Base-by-base conservation (phyloP, 2,329 filamentous ascomycete genomes). In the Colletotrichum sansevieriae region DNA sequence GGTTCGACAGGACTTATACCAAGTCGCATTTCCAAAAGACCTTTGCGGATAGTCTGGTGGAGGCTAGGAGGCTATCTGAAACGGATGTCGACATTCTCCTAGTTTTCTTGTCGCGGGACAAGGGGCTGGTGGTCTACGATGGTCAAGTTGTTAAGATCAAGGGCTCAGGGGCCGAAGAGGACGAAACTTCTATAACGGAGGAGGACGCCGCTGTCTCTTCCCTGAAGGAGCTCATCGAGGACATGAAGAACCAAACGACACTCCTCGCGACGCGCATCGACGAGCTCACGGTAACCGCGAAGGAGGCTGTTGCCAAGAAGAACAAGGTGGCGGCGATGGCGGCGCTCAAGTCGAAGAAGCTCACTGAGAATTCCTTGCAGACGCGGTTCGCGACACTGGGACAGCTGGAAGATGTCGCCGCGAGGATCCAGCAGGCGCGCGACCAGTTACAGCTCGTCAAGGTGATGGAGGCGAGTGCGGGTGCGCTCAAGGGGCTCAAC, bases 161-260 rank as follows among this genome's bases (percentile, higher is more conserved):
- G 73, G 79, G 80, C 0, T 77, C 85, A 0, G 82, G 83, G 3
- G 74, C 72, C 7, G 68, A 75, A 3, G 74, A 72, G 7, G 84
- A 88, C 59, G 79, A 82, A 51, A 68, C 76, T 1, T 73, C 74
- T 0, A 91, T 98, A 71, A 92, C 92, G 1, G 83, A 90, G 65
- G 91, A 97, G 74, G 96, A 99, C 80, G 83, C 84, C 4, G 92
- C 93, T 1, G 93, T 98, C 71, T 94, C 94, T 1, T 92, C 92
- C 18, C 87, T 99, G 10, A 95, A 95, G 75, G 89, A 92, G 29
- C 85, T 97, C 11, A 91, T 94, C 33, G 84, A 88, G 46, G 91
- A 92, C 58, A 85, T 99, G 15, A 90, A 91, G 70, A 87, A 90
- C 20, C 89, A 97, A 70, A 91, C 94, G 15, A 80, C 85, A 8